These are phyloP conservation scores for Cytospora piceicola DNA, from an alignment of 2,329 filamentous ascomycete genomes.

Conservation along the genomic window DNA sequence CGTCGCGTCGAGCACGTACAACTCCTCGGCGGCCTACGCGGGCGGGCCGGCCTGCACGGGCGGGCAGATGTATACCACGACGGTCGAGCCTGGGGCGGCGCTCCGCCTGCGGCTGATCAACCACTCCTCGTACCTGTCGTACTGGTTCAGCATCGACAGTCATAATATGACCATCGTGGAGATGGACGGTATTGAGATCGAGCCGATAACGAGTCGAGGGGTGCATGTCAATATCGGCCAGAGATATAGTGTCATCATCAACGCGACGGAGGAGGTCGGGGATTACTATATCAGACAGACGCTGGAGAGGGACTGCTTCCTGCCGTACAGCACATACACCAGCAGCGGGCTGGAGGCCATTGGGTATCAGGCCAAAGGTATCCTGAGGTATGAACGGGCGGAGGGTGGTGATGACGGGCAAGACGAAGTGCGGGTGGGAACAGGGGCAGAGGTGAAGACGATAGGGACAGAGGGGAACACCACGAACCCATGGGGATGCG, in stretches of 20 bases:
- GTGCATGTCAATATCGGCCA: constrained; percentile 47
- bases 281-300: constrained; percentile 45
- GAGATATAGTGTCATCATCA: constrained; percentile 44
- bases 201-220: constrained; percentile 40
- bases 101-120: constrained; percentile 46
- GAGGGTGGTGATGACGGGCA: constrained; percentile 9
- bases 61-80: constrained; percentile 40
- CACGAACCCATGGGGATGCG: constrained; percentile 36
- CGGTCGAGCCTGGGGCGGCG: constrained; percentile 36
- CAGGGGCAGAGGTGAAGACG: neutral
- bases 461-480: neutral
- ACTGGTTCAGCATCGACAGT: constrained; percentile 46
- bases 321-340: constrained; percentile 41
- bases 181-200: constrained; percentile 46
- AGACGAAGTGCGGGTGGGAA: neutral
- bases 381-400: constrained; percentile 38
- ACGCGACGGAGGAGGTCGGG: constrained; percentile 38
- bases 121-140: constrained; percentile 44
- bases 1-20: constrained; percentile 36
- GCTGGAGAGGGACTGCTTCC: constrained; percentile 41
- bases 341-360: constrained; percentile 37
- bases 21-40: constrained; percentile 36
- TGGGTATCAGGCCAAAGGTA: constrained; percentile 37
- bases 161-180: constrained; percentile 45
- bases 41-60: constrained; percentile 36